Conservation (phyloP, 2,329 filamentous ascomycete genomes). For the Beauveria sp. region DNA sequence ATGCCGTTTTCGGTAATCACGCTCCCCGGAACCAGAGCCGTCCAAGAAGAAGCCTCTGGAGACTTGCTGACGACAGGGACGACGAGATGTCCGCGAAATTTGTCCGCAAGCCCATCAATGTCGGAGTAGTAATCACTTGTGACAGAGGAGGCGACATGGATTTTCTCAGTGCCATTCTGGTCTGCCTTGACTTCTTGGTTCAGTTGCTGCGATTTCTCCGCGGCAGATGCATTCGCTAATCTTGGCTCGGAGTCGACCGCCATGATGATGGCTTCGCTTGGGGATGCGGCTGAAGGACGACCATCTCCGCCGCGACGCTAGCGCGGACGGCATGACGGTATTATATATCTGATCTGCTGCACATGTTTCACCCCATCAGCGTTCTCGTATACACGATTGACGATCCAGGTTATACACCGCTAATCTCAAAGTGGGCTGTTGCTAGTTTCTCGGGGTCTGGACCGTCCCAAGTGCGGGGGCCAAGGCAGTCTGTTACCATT, state of each 20-base stretch:
- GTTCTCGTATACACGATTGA: background rate
- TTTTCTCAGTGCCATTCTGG: background rate
- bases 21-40: background rate
- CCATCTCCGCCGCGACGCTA: background rate
- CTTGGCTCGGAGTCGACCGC: background rate
- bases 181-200: background rate
- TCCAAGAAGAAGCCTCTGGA: background rate
- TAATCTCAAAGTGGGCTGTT: conserved; percentile 10
- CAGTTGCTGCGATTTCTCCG: background rate
- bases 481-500: conserved; percentile 1
- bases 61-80: background rate
- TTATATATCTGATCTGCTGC: conserved; percentile 7
- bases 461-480: conserved; percentile 6
- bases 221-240: background rate
- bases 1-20: background rate
- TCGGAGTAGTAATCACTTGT: background rate
- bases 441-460: conserved; percentile 2
- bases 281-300: background rate
- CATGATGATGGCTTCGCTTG: conserved; percentile 2
- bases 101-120: conserved; percentile 3
- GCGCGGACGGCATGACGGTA: background rate
- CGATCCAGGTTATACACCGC: conserved; percentile 5
- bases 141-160: background rate
- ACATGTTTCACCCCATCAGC: background rate
- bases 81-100: background rate